Base-by-base conservation (phyloP, 2,329 filamentous ascomycete species). In the Trichoderma citrinoviride region DNA sequence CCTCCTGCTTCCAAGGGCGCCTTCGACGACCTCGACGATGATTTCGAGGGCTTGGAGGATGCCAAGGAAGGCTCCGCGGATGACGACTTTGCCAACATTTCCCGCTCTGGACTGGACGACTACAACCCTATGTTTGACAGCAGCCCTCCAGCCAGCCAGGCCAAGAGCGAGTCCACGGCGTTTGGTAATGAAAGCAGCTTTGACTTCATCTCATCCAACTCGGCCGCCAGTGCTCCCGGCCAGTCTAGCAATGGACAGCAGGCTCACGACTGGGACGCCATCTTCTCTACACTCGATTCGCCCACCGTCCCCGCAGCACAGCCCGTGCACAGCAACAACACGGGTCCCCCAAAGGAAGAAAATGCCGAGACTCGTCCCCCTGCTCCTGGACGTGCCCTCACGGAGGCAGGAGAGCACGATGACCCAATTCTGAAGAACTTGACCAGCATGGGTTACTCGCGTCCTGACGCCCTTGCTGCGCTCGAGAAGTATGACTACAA, bases 401-500 rank as follows among this genome's bases (percentile, higher is more conserved):
- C 87, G 50, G 85, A 87, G 60, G 87, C 88, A 21, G 90, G 90
- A 3, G 90, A 90, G 72, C 91, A 96, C 72, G 94, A 98, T 73
- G 94, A 98, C 74, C 90, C 92, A 8, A 94, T 96, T 64, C 79
- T 98, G 70, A 96, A 96, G 81, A 89, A 93, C 70, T 77, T 98
- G 73, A 96, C 92, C 1, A 84, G 86, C 10, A 97, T 98, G 93
- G 94, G 94, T 0, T 98, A 96, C 74, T 79, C 87, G 5, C 84
- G 94, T 33, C 80, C 82, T 7, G 87, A 91, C 57, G 90, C 92
- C 17, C 79, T 97, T 41, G 82, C 83, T 56, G 94, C 95, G 25
- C 79, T 98, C 74, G 94, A 98, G 81, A 93, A 94, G 77, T 97
- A 91, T 75, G 93, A 98, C 79, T 97, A 98, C 78, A 95, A 97